Evolutionary conservation across 148 eudicot genomes (phyloP).

Genomic region (Rhododendron williamsianum): DNA sequence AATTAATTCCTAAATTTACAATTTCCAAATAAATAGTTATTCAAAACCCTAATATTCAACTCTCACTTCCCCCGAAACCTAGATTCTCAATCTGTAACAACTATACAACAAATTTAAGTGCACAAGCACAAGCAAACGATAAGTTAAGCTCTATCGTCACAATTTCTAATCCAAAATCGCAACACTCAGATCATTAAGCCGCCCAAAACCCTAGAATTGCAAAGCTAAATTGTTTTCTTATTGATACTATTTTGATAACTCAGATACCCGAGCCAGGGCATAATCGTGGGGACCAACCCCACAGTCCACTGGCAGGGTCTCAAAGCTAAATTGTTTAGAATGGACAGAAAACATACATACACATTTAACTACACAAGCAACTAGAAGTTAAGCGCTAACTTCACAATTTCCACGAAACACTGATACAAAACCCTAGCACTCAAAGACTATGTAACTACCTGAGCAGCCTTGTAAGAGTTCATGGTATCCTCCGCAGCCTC

Average conservation of each 20-base stretch:
- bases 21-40: neutral
- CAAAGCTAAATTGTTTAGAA: neutral
- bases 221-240: no score
- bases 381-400: neutral
- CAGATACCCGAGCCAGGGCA: no score
- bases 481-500: constrained; percentile 32
- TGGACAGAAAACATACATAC: neutral
- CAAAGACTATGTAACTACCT: constrained; percentile 11
- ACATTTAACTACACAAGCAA: neutral
- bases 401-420: neutral
- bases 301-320: no score
- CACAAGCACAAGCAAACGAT: no score
- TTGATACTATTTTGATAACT: no score
- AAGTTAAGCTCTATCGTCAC: no score
- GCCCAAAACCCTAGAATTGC: no score
- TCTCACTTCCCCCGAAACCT: no score
- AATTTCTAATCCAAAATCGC: no score
- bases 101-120: no score
- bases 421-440: neutral
- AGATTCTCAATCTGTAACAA: no score
- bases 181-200: neutral
- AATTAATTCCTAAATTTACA: neutral
- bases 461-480: constrained; percentile 33
- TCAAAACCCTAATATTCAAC: neutral
- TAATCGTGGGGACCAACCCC: no score